These are phyloP conservation scores for Ustilago nuda DNA, from an alignment of 1,284 basidiomycete species.

Conservation along the genomic window DNA sequence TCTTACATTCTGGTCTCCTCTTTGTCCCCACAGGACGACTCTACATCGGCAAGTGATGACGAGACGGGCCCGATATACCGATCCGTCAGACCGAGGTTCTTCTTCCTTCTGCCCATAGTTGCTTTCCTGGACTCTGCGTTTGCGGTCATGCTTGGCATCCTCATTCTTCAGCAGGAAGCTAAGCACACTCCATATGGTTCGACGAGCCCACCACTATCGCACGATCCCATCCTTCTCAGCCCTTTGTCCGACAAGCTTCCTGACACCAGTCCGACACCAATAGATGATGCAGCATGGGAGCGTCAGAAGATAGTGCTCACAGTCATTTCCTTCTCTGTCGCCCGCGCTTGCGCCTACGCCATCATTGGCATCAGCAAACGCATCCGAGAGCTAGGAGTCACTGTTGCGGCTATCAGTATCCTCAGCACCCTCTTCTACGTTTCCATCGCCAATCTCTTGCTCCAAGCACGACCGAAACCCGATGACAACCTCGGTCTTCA, in stretches of 20 bases:
- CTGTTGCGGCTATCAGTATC: constrained; percentile 50
- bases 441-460: constrained; percentile 52
- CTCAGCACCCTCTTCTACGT: constrained; percentile 52
- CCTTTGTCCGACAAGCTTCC: constrained; percentile 1
- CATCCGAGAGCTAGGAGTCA: constrained; percentile 44
- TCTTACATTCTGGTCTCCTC: constrained; percentile 51
- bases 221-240: constrained; percentile 19
- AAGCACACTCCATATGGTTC: constrained; percentile 1
- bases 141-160: constrained; percentile 29
- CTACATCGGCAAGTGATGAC: background rate
- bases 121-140: constrained; percentile 34
- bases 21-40: constrained; percentile 14
- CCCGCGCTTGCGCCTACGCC: constrained; percentile 27
- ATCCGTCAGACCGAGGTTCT: constrained; percentile 24
- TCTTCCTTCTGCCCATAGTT: constrained; percentile 34
- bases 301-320: constrained; percentile 30
- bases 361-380: constrained; percentile 50
- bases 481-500: background rate
- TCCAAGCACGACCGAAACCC: constrained; percentile 42
- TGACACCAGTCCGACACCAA: background rate
- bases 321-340: constrained; percentile 40
- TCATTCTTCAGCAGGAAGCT: constrained; percentile 31
- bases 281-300: constrained; percentile 30
- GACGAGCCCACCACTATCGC: background rate
- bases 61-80: background rate